Evolutionary conservation across 139 green algal species (phyloP).

Genomic region (Volvox africanus): DNA sequence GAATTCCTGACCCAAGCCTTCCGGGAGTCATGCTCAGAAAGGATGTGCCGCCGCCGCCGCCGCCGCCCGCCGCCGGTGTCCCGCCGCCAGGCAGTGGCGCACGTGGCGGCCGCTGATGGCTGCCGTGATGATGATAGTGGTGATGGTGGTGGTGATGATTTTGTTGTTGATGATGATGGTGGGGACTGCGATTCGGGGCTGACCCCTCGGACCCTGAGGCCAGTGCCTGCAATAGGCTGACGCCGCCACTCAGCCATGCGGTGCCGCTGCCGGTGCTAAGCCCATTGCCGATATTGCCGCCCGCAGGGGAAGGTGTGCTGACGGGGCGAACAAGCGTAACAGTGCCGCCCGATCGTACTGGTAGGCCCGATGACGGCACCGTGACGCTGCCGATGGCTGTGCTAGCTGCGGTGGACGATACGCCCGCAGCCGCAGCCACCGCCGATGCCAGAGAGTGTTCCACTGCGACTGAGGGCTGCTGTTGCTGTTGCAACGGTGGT

Average conservation of each 20-base stretch:
- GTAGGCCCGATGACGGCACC: not conserved
- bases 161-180: not conserved
- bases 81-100: not conserved
- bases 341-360: not conserved
- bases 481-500: not conserved
- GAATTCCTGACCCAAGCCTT: not conserved
- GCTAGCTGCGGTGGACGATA: not conserved
- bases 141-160: not conserved
- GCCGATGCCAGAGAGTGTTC: not conserved
- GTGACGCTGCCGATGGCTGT: not conserved
- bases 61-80: not conserved
- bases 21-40: not conserved
- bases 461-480: not conserved
- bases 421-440: too few relatives aligned
- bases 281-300: not conserved
- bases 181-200: not conserved
- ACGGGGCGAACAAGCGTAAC: not conserved
- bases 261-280: not conserved
- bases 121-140: not conserved
- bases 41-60: not conserved
- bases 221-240: slow-evolving; percentile 31
- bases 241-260: slow-evolving; percentile 31
- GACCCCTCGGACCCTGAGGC: not conserved
- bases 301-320: not conserved
- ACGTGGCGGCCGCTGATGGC: not conserved